Percentiles rank a stretch among this genome's conserved stretches.
phyloP scores from a whole-genome alignment of 1,139 yeast genomes.

The Pichia kudriavzevii region DNA sequence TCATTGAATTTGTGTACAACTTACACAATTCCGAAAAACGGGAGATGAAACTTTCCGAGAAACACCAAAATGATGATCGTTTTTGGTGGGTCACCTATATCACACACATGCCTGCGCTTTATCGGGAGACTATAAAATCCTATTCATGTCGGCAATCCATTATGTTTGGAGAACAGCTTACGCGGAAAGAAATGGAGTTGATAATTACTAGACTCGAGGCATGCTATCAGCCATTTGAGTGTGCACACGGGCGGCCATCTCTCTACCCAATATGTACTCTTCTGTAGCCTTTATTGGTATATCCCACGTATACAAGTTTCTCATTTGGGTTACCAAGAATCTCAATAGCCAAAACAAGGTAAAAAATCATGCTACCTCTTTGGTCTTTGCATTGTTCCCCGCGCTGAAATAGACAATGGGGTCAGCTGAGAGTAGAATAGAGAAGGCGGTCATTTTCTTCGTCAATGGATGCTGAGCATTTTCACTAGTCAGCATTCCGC shows the following conservation, averaged over 20 bases:
- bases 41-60: neutral
- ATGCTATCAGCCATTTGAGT: constrained; percentile 62
- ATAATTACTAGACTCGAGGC: constrained; percentile 36
- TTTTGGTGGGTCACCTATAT: constrained; percentile 16
- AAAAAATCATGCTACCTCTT: no score
- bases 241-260: constrained; percentile 87
- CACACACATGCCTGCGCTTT: constrained; percentile 39
- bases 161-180: constrained; percentile 60
- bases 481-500: no score
- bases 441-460: no score
- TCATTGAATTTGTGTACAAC: constrained; percentile 32
- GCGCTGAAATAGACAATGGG: no score
- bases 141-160: constrained; percentile 66
- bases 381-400: no score
- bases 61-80: neutral
- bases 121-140: constrained; percentile 47
- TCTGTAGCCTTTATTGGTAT: neutral
- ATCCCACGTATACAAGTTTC: no score
- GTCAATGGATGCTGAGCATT: no score
- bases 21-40: constrained; percentile 3
- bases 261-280: constrained; percentile 52
- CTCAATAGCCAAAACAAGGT: no score
- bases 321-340: no score
- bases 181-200: constrained; percentile 35
- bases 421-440: no score